Conservation (phyloP, 495 filamentous ascomycete species). For the Xylaria bambusicola region DNA sequence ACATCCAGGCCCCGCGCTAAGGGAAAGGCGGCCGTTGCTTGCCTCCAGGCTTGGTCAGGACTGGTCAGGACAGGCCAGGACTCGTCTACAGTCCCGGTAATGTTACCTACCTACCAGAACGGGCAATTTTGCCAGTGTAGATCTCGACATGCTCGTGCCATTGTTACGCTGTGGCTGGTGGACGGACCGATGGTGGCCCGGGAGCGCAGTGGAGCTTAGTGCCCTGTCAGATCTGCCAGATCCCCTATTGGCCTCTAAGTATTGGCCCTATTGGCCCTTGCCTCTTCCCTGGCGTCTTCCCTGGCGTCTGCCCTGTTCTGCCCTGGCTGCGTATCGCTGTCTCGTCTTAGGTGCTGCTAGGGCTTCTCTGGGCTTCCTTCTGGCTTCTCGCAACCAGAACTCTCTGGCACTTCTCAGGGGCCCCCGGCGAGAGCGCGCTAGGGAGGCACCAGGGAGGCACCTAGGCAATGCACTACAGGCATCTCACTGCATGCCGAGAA, state of each 20-base stretch:
- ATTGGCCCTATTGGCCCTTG: not conserved
- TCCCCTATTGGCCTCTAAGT: slow-evolving; percentile 13
- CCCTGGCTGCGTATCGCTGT: no score
- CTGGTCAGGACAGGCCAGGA: not conserved
- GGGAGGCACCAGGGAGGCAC: no score
- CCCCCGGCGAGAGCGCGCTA: no score
- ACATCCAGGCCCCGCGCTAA: slow-evolving; percentile 23
- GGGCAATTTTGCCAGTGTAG: slow-evolving; percentile 9
- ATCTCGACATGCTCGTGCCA: not conserved
- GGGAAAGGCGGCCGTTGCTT: slow-evolving; percentile 17
- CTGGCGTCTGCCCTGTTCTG: no score
- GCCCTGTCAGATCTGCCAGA: slow-evolving; percentile 4
- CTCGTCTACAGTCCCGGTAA: not conserved
- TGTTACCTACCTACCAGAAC: slow-evolving; percentile 18
- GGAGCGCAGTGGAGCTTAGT: not conserved
- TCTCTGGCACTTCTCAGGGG: slow-evolving; percentile 1
- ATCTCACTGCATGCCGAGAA: no score
- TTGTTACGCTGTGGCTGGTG: slow-evolving; percentile 17
- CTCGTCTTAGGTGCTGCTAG: no score
- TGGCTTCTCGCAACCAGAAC: no score
- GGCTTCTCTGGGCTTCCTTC: no score
- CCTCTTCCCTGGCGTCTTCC: no score
- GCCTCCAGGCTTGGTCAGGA: not conserved
- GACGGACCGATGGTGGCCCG: slow-evolving; percentile 14
- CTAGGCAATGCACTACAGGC: no score